Percentiles rank a stretch among this genome's conserved stretches.
Evolutionary conservation across 768 basidiomycete genomes (phyloP).

Genomic region (Hygrophorus pudorinus): DNA sequence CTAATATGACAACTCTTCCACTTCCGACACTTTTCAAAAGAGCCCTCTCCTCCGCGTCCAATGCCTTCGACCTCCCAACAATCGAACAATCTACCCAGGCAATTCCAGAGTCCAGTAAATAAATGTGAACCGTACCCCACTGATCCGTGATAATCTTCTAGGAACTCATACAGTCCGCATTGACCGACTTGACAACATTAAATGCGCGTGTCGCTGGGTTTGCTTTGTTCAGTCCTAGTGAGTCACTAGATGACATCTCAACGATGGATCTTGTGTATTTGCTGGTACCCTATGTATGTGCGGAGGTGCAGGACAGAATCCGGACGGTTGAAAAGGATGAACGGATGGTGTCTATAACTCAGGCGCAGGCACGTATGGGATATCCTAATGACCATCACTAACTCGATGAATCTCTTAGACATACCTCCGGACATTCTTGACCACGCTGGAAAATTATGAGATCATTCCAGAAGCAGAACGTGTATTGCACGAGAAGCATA

Average conservation of each 20-base stretch:
- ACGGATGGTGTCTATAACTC: conserved; percentile 43
- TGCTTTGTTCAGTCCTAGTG: conserved; percentile 76
- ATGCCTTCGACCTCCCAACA: conserved; percentile 28
- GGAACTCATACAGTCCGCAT: conserved; percentile 47
- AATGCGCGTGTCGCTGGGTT: conserved; percentile 46
- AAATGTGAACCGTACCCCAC: not conserved
- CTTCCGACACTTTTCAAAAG: conserved; percentile 29
- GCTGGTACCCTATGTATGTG: conserved; percentile 55
- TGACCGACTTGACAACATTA: conserved; percentile 47
- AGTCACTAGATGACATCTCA: conserved; percentile 72
- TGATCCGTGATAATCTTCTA: conserved; percentile 17
- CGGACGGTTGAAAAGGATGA: conserved; percentile 45
- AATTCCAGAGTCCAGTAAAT: not conserved
- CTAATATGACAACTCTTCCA: conserved; percentile 18
- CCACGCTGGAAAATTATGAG: conserved; percentile 51
- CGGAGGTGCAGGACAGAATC: conserved; percentile 56
- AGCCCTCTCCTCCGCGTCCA: conserved; percentile 28
- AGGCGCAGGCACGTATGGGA: conserved; percentile 50
- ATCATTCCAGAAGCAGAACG: conserved; percentile 56
- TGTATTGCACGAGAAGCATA: conserved; percentile 38
- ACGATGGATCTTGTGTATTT: conserved; percentile 71
- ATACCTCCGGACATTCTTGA: conserved; percentile 36
- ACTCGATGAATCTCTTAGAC: conserved; percentile 24
- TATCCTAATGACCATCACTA: not conserved
- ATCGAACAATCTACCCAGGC: conserved; percentile 37